Evolutionary conservation across 78 protist species (phyloP), one percentile per base, ranked within the genome.

Genomic region (Dictyostelium citrinum): DNA sequence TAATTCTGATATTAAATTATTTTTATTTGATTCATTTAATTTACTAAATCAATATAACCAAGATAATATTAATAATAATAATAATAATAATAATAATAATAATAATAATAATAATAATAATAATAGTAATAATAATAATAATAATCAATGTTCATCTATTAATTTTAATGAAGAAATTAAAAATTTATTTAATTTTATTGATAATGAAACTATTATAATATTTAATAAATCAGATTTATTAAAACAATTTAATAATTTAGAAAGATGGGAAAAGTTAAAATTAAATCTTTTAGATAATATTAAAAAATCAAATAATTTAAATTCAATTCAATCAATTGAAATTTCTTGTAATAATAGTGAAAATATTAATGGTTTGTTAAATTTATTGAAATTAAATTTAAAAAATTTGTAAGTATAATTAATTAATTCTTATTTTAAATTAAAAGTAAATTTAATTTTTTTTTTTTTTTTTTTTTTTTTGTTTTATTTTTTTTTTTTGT

Each of bases 141-240:
- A 46, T 2, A 55, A 55, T 20, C 22, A 14, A 49, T 0, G 2
- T 3, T 16, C 60, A 49, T 16, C 60, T 16, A 33, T 43, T 11
- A 16, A 49, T 16, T 49, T 16, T 16, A 49, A 29, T 64, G 22
- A 64, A 24, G 78, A 83, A 68, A n/a, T 45, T 45, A 7, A 31
- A 20, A 31, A 39, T 61, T 46, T 81, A 49, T 60, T 67, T 11
- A 58, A 78, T 35, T n/a, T 90, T 11, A 60, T 85, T 5, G 83
- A 83, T 60, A 11, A 29, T 1, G 70, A 79, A 46, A 93, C 93
- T 6, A 77, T 93, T 6, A 12, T 93, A 20, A 29, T 93, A 43
- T 76, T 93, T 35, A 93, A 93, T 79, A 93, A 88, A 58, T 55
- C 46, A 0, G 96, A 79, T 71, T 45, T 83, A 43, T 27, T 77